Evolutionary conservation across 164 flowering plant genomes (phyloP), one percentile per base, ranked within the genome.

Genomic region (Malania oleifera): DNA sequence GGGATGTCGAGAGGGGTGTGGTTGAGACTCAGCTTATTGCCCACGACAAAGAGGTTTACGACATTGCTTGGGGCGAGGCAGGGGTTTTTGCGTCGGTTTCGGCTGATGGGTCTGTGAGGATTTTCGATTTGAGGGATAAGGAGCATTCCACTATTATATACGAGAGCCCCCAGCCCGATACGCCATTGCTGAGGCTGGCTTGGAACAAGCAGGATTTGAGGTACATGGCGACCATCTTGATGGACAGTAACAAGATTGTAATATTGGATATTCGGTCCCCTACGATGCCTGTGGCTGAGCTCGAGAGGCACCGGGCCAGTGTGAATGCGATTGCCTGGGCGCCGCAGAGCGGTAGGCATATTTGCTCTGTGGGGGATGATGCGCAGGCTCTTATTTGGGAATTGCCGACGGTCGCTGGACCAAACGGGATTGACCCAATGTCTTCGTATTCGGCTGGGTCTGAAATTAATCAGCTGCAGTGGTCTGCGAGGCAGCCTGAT

Each of bases 111-210:
- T 89, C 97, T 0, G 96, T 92, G 15, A 71, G 98, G 62, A 84
- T 89, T 24, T 92, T 92, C 65, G 98, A 89, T 66, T 56, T 92
- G 52, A 60, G 96, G 38, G 96, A 92, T 60, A 92, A 89, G 73
- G 97, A 92, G 74, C 98, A 92, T 59, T 89, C 96, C 4, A 92
- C 98, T 0, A 92, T 92, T 26, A 82, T 92, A n/a, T 92, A 89
- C 43, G 96, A 92, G 79, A 84, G 91, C 53, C 89, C 98, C 1
- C 76, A 70, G 55, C 95, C 93, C 0, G 96, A 87, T 48, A 84
- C 93, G 0, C 96, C 96, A 0, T 59, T 92, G 70, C 76, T 92
- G 7, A 70, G 98, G 28, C 57, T 92, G 57, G 89, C 91, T n/a
- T 92, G 98, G 98, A 92, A 92, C 70, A 89, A 84, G 81, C 89